phyloP scores from a whole-genome alignment of 176 grass and related monocot genomes.

The Cymbopogon citratus region DNA sequence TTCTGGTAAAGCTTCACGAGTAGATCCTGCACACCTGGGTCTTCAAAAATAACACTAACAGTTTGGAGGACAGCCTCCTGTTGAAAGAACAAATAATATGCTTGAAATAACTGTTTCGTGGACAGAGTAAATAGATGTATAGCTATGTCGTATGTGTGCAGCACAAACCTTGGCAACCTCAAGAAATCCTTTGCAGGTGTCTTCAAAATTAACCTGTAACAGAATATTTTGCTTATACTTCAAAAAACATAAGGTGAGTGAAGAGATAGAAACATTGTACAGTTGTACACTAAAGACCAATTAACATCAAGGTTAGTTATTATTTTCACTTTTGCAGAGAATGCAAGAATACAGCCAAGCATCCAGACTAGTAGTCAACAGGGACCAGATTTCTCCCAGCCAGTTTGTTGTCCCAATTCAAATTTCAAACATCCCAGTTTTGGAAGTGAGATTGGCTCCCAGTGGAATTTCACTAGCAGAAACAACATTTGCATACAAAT shows the following conservation, averaged over 20 bases:
- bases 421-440: neutral
- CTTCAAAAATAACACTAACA: slow-evolving; percentile 93
- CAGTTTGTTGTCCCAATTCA: slow-evolving; percentile 14
- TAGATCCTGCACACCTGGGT: slow-evolving; percentile 92
- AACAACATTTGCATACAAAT: neutral
- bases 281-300: slow-evolving; percentile 2
- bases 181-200: slow-evolving; percentile 99
- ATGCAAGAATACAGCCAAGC: slow-evolving; percentile 19
- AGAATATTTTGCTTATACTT: slow-evolving; percentile 21
- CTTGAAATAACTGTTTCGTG: neutral
- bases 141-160: slow-evolving; percentile 23
- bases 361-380: neutral
- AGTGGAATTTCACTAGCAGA: neutral
- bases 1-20: slow-evolving; percentile 90
- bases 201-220: slow-evolving; percentile 99
- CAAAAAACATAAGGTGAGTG: neutral
- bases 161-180: slow-evolving; percentile 97
- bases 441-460: neutral
- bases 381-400: neutral
- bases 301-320: neutral
- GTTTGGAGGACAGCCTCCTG: slow-evolving; percentile 88
- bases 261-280: slow-evolving; percentile 10
- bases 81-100: slow-evolving; percentile 24
- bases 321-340: slow-evolving; percentile 6
- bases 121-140: slow-evolving; percentile 4